Conservation (phyloP, 768 basidiomycete species). For the Leccinum obscurum region DNA sequence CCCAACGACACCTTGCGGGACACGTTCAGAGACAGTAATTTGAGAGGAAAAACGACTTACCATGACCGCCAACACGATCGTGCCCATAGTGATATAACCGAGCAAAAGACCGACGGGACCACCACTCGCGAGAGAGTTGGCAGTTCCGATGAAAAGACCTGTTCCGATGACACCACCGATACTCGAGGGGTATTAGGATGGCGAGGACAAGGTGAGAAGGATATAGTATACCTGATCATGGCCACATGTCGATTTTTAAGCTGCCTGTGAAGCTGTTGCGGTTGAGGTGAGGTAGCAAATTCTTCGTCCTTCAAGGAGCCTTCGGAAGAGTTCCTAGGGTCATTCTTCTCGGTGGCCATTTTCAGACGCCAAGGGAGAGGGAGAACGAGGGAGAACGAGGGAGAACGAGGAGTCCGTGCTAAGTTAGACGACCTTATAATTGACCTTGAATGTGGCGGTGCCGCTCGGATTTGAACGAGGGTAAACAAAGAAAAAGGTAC, state of each 20-base stretch:
- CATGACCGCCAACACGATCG: constrained; percentile 74
- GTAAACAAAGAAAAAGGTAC: background rate
- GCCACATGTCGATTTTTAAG: constrained; percentile 78
- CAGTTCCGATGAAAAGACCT: constrained; percentile 72
- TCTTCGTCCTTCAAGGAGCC: constrained; percentile 28
- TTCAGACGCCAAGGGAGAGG: background rate
- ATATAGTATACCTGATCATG: constrained; percentile 64
- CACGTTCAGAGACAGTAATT: background rate
- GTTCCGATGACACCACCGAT: constrained; percentile 60
- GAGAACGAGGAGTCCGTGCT: background rate
- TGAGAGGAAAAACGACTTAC: constrained; percentile 32
- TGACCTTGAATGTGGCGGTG: background rate
- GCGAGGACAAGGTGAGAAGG: background rate
- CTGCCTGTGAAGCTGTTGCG: constrained; percentile 49
- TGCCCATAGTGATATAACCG: constrained; percentile 65
- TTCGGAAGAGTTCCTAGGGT: constrained; percentile 9
- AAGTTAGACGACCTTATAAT: background rate
- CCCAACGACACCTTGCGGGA: constrained; percentile 55
- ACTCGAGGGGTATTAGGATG: constrained; percentile 34
- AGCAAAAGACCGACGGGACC: constrained; percentile 76
- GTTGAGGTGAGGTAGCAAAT: background rate
- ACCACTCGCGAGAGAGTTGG: constrained; percentile 47
- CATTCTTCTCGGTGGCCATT: constrained; percentile 28
- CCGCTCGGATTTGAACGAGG: background rate
- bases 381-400: background rate